Evolutionary conservation across 176 grass and related monocot genomes (phyloP).

Genomic region (Avena insularis): DNA sequence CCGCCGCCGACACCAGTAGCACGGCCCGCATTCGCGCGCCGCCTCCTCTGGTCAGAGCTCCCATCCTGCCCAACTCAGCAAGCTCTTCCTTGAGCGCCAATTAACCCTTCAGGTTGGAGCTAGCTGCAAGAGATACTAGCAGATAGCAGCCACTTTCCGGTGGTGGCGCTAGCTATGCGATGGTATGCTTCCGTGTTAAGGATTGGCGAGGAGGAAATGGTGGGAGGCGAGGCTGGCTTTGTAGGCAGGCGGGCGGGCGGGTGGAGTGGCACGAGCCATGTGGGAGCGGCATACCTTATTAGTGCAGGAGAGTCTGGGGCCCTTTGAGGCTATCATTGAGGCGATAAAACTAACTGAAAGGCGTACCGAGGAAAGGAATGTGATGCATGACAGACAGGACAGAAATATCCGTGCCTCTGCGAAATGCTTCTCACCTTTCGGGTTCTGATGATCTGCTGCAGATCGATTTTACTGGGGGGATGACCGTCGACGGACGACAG

Average conservation of each 20-base stretch:
- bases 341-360: slow-evolving; percentile 15
- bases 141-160: background rate
- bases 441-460: background rate
- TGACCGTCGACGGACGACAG: too few relatives aligned
- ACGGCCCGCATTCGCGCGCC: background rate
- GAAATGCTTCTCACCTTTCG: background rate
- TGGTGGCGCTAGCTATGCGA: background rate
- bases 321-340: slow-evolving; percentile 19
- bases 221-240: slow-evolving; percentile 28
- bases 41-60: background rate
- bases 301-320: slow-evolving; percentile 18
- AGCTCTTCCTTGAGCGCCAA: slow-evolving; percentile 21
- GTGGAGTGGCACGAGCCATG: background rate
- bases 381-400: background rate
- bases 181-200: slow-evolving; percentile 34
- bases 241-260: slow-evolving; percentile 18
- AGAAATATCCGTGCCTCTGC: background rate
- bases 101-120: background rate
- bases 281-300: background rate
- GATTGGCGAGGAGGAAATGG: background rate
- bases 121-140: background rate
- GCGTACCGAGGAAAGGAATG: background rate
- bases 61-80: background rate
- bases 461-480: background rate
- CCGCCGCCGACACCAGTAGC: background rate